phyloP scores from a whole-genome alignment of 352 stramenopile species.

The Phytophthora pluvialis region DNA sequence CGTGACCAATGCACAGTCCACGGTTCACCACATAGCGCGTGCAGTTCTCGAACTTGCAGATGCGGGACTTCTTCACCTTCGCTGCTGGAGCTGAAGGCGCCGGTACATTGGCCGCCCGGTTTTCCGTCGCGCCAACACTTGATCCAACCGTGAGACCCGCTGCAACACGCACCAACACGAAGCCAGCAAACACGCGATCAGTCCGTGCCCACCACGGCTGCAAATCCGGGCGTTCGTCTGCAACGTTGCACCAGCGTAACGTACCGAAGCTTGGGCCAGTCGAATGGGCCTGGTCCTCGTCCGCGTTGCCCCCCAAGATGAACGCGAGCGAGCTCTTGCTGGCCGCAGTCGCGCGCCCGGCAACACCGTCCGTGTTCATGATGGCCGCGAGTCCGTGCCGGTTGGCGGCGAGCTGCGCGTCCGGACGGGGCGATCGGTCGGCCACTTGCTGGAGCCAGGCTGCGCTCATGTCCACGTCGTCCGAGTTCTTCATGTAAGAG shows the following conservation, averaged over 20 bases:
- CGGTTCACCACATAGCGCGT: constrained; percentile 80
- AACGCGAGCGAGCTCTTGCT: constrained; percentile 57
- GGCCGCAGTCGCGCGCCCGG: constrained; percentile 11
- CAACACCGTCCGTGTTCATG: constrained; percentile 38
- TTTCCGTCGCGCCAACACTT: constrained; percentile 26
- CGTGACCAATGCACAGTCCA: constrained; percentile 78
- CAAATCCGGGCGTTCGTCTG: constrained; percentile 26
- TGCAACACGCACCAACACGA: constrained; percentile 25
- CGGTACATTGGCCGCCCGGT: constrained; percentile 33
- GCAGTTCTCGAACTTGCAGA: constrained; percentile 81
- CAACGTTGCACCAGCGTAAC: constrained; percentile 28
- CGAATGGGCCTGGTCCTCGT: constrained; percentile 30
- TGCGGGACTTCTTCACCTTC: constrained; percentile 69
- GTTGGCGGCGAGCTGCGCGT: constrained; percentile 21
- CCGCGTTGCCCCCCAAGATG: constrained; percentile 42
- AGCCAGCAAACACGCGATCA: constrained; percentile 30
- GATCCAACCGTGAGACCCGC: constrained; percentile 30
- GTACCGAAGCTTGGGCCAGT: constrained; percentile 39
- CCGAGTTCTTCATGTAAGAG: constrained; percentile 44
- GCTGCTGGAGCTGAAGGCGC: background rate
- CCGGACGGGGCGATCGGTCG: constrained; percentile 8
- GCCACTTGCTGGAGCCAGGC: constrained; percentile 22
- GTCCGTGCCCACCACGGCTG: constrained; percentile 23
- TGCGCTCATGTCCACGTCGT: constrained; percentile 37
- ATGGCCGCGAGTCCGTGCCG: constrained; percentile 33